Evolutionary conservation across 371 early-diverging fungal species (phyloP), one percentile per base, ranked within the genome.

Genomic region (Lichtheimia ornata): DNA sequence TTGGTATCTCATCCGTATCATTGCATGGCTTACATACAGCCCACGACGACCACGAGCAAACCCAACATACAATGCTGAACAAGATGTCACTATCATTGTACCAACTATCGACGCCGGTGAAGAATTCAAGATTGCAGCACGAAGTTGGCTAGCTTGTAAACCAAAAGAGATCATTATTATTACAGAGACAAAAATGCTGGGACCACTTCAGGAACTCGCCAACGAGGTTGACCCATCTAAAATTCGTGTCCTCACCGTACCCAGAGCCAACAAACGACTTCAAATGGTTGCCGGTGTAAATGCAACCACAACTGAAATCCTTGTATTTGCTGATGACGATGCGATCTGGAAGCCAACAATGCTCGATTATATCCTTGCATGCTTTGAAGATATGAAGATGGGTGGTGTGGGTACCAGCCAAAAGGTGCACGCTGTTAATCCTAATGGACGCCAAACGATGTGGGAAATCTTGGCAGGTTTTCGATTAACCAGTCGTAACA

Each of bases 71-170:
- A 52, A 57, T n/a, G 28, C 84, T n/a, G 71, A 74, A 28, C 66
- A 73, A 61, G 88, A 89, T 59, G 89, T 88, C 25, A 89, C 89
- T 27, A 88, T 89, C 60, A 65, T 88, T 41, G 88, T 89, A 11
- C 87, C 88, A 4, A 89, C 89, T 30, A 89, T 89, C 60, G 89
- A 89, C 58, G 87, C 88, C 4, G 88, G 89, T 52, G 87, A 85
- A 18, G 88, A 88, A 63, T 87, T 88, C 73, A 86, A 86, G 66
- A 76, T 83, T 57, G 89, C 89, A n/a, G 79, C 87, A 5, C 71
- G 78, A n/a, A 84, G 84, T 15, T 89, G 89, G 89, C 73, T 89
- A 14, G 79, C 70, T 27, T 79, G 77, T 69, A 67, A 79, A 24
- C 89, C 89, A 14, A 85, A 81, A 53, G 87, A 89, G 58, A 84